A percentile compares a stretch with the other conserved stretches of the same genome.
Evolutionary conservation across 2,329 filamentous ascomycete genomes (phyloP).

Genomic region (Lachnellula hyalina): DNA sequence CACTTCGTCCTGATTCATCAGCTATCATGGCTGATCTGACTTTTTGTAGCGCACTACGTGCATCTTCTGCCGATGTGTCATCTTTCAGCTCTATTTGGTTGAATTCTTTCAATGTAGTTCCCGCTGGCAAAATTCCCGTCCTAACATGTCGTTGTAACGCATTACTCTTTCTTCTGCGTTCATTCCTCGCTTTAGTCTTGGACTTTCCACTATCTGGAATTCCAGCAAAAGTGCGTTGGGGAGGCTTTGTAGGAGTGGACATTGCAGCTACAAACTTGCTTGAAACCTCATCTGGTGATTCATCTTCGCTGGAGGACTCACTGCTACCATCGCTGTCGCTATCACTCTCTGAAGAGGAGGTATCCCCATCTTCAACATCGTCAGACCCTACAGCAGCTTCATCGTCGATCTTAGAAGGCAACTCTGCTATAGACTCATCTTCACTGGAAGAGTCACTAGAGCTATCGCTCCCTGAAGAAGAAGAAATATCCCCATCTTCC

Average conservation of each 20-base stretch:
- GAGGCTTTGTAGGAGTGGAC: background rate
- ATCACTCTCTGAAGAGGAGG: slow-evolving; percentile 10
- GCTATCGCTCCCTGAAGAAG: slow-evolving; percentile 11
- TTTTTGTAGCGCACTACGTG: slow-evolving; percentile 17
- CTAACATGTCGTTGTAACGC: slow-evolving; percentile 13
- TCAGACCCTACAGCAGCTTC: slow-evolving; percentile 13
- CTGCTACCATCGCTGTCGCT: slow-evolving; percentile 14
- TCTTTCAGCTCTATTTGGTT: slow-evolving; percentile 30
- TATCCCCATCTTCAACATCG: background rate
- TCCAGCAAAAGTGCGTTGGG: slow-evolving; percentile 4
- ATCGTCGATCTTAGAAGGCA: slow-evolving; percentile 21
- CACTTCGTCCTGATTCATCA: background rate
- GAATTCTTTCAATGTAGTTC: slow-evolving; percentile 47
- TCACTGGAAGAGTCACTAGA: slow-evolving; percentile 16
- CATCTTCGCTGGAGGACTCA: slow-evolving; percentile 33
- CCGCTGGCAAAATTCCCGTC: slow-evolving; percentile 43
- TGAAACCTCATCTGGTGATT: slow-evolving; percentile 35
- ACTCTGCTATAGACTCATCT: background rate
- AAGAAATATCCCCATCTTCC: slow-evolving; percentile 1
- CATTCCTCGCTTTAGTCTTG: slow-evolving; percentile 50
- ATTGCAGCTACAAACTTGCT: slow-evolving; percentile 26
- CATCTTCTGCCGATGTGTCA: slow-evolving; percentile 21
- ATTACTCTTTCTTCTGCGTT: slow-evolving; percentile 40
- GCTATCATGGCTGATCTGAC: slow-evolving; percentile 12
- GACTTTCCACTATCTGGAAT: slow-evolving; percentile 44